Evolutionary conservation across 371 early-diverging fungal species (phyloP), one percentile per base, ranked within the genome.

Genomic region (Circinella umbellata): DNA sequence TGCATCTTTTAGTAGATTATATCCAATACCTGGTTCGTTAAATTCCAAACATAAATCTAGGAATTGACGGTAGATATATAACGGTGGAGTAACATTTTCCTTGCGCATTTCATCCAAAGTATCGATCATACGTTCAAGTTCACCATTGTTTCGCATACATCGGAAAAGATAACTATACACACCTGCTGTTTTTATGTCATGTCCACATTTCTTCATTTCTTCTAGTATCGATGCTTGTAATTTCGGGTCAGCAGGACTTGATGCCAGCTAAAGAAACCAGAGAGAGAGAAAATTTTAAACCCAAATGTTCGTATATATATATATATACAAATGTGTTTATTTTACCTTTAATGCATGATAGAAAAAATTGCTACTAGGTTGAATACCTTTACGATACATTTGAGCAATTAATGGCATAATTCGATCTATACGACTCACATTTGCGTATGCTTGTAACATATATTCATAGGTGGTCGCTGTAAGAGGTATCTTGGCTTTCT

Each of bases 81-180:
- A 36, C 14, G 62, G 61, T 20, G 71, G 75, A 0, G 10, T 47
- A 0, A 81, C 69, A 0, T 64, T 59, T 5, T 63, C 17, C n/a
- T 51, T 57, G 18, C 73, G 67, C 83, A 85, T 82, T 17, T 62
- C 39, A 3, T 78, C 76, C n/a, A 85, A 14, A 2, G 72, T 80
- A 64, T 85, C 80, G 11, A 85, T 46, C 0, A 77, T 79, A 17
- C 73, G 74, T 61, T 83, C 83, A 9, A 80, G 37, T 59, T 81
- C 84, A n/a, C 70, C 35, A 48, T 78, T 81, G n/a, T 81, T 64
- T 39, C 71, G 63, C 76, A 77, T 77, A 34, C 79, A 77, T 3
- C 38, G 49, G 0, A 84, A 36, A 76, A 77, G 63, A 5, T 55
- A 61, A 13, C 67, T 38, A 48, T 80, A 81, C 1, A 66, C 73